Conservation (phyloP, 2,329 filamentous ascomycete genomes). For the Microascus cirrosus region DNA sequence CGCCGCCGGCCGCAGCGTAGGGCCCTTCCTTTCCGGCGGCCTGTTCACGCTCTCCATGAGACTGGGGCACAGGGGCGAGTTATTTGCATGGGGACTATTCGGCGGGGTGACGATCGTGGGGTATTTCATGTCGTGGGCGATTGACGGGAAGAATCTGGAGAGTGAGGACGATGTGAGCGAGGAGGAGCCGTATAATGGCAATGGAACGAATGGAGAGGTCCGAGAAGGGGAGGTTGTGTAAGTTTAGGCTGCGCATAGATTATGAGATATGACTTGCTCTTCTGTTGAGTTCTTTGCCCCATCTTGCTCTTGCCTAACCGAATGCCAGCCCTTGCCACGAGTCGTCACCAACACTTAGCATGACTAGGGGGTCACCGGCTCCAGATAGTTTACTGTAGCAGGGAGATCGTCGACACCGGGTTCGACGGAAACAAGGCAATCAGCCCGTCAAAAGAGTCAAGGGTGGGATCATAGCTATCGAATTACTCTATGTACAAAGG, state of each 20-base stretch:
- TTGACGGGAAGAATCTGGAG: slow-evolving; percentile 52
- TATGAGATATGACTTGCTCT: not conserved
- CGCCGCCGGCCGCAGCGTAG: slow-evolving; percentile 77
- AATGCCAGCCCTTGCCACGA: no score
- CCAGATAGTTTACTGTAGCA: no score
- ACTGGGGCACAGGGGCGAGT: slow-evolving; percentile 70
- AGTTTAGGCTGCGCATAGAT: not conserved
- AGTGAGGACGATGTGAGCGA: slow-evolving; percentile 34
- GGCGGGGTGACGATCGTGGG: slow-evolving; percentile 72
- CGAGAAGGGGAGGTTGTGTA: not conserved
- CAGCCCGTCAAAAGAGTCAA: no score
- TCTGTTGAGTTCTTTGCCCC: no score
- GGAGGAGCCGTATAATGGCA: not conserved
- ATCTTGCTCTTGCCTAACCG: not conserved
- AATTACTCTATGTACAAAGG: no score
- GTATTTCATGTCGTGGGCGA: slow-evolving; percentile 68
- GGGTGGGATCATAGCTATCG: no score
- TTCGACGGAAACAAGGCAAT: no score
- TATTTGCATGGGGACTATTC: slow-evolving; percentile 78
- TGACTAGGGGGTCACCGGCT: no score
- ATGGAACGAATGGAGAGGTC: not conserved
- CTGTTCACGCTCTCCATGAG: slow-evolving; percentile 71
- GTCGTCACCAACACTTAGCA: no score
- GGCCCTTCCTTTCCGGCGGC: slow-evolving; percentile 78
- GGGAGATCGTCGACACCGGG: no score